A percentile compares a stretch with the other conserved stretches of the same genome.
Evolutionary conservation across 2,329 filamentous ascomycete species (phyloP).

Genomic region (Alternaria postmessia): DNA sequence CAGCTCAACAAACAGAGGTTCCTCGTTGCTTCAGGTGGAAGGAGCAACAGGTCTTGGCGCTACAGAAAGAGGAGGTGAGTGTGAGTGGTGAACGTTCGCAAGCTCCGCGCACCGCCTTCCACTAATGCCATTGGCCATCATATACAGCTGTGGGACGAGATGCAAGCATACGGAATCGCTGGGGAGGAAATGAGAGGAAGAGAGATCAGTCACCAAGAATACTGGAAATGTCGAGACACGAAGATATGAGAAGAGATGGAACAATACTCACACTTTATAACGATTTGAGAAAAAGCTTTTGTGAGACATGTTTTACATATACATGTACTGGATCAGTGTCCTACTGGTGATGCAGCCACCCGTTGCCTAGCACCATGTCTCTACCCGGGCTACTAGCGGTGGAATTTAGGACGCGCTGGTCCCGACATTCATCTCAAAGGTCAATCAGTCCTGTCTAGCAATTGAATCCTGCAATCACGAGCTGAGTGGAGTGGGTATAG

Average conservation of each 20-base stretch:
- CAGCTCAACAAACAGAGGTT: slow-evolving; percentile 3
- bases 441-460: neutral
- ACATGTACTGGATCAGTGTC: slow-evolving; percentile 3
- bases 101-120: neutral
- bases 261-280: neutral
- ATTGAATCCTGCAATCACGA: neutral
- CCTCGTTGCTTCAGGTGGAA: slow-evolving; percentile 12
- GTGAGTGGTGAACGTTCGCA: slow-evolving; percentile 1
- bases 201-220: neutral
- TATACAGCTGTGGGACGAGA: neutral
- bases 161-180: neutral
- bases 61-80: slow-evolving; percentile 19
- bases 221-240: neutral
- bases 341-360: slow-evolving; percentile 24
- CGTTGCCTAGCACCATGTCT: slow-evolving; percentile 18
- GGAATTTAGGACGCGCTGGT: neutral
- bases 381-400: slow-evolving; percentile 10
- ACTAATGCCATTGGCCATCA: neutral
- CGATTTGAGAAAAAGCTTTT: neutral
- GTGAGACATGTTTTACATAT: slow-evolving; percentile 20
- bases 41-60: slow-evolving; percentile 8
- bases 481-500: slow-evolving; percentile 8
- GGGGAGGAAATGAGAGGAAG: neutral
- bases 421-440: neutral
- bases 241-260: neutral